Percentiles rank a stretch among this genome's conserved stretches.
Evolutionary conservation across 352 stramenopile species (phyloP).

Genomic region (Phytopythium mirpurense): DNA sequence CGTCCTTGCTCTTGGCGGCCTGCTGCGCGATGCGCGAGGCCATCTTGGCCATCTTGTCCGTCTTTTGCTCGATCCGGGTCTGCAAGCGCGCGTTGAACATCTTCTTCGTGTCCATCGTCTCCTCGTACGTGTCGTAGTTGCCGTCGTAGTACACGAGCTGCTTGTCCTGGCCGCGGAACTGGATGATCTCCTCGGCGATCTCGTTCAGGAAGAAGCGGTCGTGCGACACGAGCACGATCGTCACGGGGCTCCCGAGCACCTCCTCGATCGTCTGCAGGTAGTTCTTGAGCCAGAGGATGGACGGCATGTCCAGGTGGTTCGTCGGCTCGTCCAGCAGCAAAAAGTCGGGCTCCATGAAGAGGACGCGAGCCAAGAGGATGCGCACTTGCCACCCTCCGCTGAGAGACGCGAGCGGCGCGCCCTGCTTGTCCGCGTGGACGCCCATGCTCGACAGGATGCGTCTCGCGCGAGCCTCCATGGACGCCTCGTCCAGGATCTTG

Average conservation of each 20-base stretch:
- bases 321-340: conserved; percentile 90
- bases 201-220: conserved; percentile 94
- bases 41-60: conserved; percentile 51
- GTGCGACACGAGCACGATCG: conserved; percentile 89
- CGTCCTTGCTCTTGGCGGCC: conserved; percentile 33
- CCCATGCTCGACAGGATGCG: conserved; percentile 52
- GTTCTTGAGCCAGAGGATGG: conserved; percentile 77
- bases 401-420: conserved; percentile 32
- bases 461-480: conserved; percentile 42
- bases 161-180: conserved; percentile 54
- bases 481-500: conserved; percentile 42
- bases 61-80: conserved; percentile 45
- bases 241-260: conserved; percentile 61
- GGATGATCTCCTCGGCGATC: conserved; percentile 55
- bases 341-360: conserved; percentile 84
- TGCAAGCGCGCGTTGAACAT: conserved; percentile 42
- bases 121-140: conserved; percentile 56
- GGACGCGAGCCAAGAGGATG: conserved; percentile 48
- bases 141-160: conserved; percentile 52
- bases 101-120: conserved; percentile 42
- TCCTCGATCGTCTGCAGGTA: conserved; percentile 56
- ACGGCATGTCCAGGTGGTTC: conserved; percentile 89
- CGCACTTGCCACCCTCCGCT: conserved; percentile 64
- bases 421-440: conserved; percentile 84
- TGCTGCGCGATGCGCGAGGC: conserved; percentile 37